Evolutionary conservation across 164 flowering plant genomes (phyloP), one percentile per base, ranked within the genome.

Genomic region (Vitis riparia): DNA sequence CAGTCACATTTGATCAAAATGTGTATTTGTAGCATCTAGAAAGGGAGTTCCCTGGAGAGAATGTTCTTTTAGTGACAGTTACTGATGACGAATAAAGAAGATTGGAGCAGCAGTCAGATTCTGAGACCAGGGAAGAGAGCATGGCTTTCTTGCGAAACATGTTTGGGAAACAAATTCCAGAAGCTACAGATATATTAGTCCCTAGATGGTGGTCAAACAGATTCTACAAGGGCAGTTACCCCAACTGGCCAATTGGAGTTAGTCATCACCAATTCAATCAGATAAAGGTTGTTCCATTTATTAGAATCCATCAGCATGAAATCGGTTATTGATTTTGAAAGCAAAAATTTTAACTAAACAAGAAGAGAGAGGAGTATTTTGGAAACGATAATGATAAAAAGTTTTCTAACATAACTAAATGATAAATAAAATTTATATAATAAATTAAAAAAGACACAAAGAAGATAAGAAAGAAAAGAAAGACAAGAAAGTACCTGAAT

Each of bases 181-280:
- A 85, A 57, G 97, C 98, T 66, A 80, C 73, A 0, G 82, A 86
- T 61, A 91, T 94, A 37, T 83, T 87, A 17, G 97, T 94, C 56
- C 98, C 98, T 49, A 91, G 91, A n/a, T 94, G 98, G 98, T 94
- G 94, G 94, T 91, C 78, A 73, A 91, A 94, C 73, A 79, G 95
- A 30, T 94, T 94, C 82, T 97, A 94, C 81, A 87, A 93, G 51
- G 95, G 98, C 27, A 23, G 27, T 23, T 23, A 23, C 27, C 1
- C 27, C 2, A 23, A 23, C 27, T 23, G 27, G 27, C 27, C 27
- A 23, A 23, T 23, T 23, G 27, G 27, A 23, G 27, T 23, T 23
- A 1, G 27, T 23, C 27, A 23, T 23, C 27, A 23, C 27, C 27
- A 23, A 23, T 23, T 23, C 27, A 23, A 23, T 23, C 51, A 91